Conservation (phyloP, 139 green algal genomes). For the Picochlorum sp. region DNA sequence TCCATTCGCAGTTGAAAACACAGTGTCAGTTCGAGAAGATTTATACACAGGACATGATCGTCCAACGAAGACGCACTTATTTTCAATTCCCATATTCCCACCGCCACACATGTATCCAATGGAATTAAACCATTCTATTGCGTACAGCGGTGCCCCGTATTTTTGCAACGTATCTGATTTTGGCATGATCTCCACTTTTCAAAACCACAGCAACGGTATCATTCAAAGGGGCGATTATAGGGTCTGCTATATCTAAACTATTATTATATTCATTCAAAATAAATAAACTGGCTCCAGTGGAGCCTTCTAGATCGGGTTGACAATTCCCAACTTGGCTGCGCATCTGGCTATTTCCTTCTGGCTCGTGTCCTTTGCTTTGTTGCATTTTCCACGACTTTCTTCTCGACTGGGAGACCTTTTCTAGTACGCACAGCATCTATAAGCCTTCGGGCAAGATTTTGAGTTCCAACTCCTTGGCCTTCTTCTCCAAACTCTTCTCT, state of each 20-base stretch:
- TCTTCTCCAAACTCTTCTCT: slow-evolving; percentile 95
- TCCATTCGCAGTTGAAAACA: neutral
- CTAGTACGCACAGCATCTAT: slow-evolving; percentile 77
- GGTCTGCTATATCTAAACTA: too few species aligned
- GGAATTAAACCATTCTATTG: slow-evolving; percentile 7
- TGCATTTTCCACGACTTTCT: slow-evolving; percentile 87
- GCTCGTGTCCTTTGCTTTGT: slow-evolving; percentile 97
- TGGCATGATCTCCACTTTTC: too few species aligned
- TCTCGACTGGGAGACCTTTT: slow-evolving; percentile 90
- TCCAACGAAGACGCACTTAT: slow-evolving; percentile 30
- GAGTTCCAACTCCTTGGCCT: slow-evolving; percentile 39
- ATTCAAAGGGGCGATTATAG: too few species aligned
- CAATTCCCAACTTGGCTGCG: too few species aligned
- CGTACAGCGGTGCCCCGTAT: slow-evolving; percentile 10
- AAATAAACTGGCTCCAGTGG: too few species aligned
- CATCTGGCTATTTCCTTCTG: slow-evolving; percentile 45
- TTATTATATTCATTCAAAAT: too few species aligned
- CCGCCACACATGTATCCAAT: slow-evolving; percentile 36
- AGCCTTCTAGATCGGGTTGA: too few species aligned
- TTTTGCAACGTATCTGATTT: neutral
- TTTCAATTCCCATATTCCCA: slow-evolving; percentile 42
- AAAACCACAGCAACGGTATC: too few species aligned
- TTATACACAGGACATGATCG: neutral
- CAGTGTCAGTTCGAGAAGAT: neutral
- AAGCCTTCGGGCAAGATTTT: slow-evolving; percentile 73